phyloP scores from a whole-genome alignment of 345 rosid species.

The Euclidium syriacum region DNA sequence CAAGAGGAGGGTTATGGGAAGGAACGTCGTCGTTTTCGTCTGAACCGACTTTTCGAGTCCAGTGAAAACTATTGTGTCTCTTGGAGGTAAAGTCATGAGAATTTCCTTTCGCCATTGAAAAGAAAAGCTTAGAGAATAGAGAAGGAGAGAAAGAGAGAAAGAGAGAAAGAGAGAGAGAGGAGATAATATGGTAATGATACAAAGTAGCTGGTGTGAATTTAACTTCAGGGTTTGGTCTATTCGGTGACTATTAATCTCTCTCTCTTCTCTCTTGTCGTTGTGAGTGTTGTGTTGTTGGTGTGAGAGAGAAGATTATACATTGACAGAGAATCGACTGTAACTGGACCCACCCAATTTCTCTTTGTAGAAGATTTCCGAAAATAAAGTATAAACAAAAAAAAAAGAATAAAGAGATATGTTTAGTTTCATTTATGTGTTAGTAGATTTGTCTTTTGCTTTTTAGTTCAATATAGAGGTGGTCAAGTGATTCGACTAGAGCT shows the following conservation, averaged over 20 bases:
- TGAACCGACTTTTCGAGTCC: slow-evolving; percentile 71
- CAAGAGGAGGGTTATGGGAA: slow-evolving; percentile 4
- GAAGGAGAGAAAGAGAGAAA: not conserved
- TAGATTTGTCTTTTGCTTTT: slow-evolving; percentile 35
- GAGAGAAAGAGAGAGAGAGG: not conserved
- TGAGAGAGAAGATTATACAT: slow-evolving; percentile 32
- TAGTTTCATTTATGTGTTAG: not conserved
- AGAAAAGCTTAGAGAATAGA: slow-evolving; percentile 1
- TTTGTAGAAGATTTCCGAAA: slow-evolving; percentile 9
- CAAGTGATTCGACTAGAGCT: slow-evolving; percentile 12
- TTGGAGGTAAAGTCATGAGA: slow-evolving; percentile 60
- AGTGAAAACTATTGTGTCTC: slow-evolving; percentile 64
- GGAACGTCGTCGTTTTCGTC: slow-evolving; percentile 47
- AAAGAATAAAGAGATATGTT: not conserved
- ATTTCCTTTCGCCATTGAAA: slow-evolving; percentile 42
- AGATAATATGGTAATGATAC: not conserved
- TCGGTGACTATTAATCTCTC: slow-evolving; percentile 13
- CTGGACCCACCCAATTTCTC: slow-evolving; percentile 27
- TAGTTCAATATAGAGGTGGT: slow-evolving; percentile 15
- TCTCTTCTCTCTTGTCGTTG: slow-evolving; percentile 20
- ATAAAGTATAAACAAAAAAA: not conserved
- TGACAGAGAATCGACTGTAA: slow-evolving; percentile 27
- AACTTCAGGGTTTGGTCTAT: slow-evolving; percentile 32
- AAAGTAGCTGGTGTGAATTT: slow-evolving; percentile 22
- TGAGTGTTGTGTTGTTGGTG: slow-evolving; percentile 11